These are phyloP conservation scores for Gossypium turneri DNA, from an alignment of 345 rosid genomes.

Conservation along the genomic window DNA sequence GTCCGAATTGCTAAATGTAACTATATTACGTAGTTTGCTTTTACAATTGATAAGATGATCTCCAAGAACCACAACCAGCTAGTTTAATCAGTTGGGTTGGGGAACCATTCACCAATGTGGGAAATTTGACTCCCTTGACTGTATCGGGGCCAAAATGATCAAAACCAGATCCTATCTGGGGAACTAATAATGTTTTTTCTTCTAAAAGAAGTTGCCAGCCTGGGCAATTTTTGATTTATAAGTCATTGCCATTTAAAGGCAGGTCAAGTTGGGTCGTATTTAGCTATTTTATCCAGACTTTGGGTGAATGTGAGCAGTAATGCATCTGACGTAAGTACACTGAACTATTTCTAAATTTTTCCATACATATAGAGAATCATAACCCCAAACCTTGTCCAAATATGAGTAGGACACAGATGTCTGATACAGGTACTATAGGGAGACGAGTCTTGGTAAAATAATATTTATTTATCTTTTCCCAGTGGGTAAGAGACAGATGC, in stretches of 20 bases:
- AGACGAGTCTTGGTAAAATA: not conserved
- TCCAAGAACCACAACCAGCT: not conserved
- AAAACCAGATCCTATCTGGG: not conserved
- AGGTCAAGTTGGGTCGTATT: not conserved
- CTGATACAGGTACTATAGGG: not conserved
- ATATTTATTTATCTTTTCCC: not conserved
- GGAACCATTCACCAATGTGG: not conserved
- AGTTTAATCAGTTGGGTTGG: not conserved
- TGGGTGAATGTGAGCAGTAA: not conserved
- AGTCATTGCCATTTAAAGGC: not conserved
- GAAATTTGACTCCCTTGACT: not conserved
- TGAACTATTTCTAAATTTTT: too few relatives aligned
- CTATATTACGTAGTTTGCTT: not conserved
- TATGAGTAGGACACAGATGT: not conserved
- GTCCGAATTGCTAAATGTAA: slow-evolving; percentile 4
- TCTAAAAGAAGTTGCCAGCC: not conserved
- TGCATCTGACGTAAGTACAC: too few relatives aligned
- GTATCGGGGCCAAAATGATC: not conserved
- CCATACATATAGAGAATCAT: not conserved
- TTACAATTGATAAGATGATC: not conserved
- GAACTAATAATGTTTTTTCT: not conserved
- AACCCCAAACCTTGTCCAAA: not conserved
- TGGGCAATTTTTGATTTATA: not conserved
- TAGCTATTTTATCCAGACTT: not conserved
- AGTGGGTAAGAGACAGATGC: not conserved